phyloP scores from a whole-genome alignment of 768 basidiomycete genomes.

The Lyophyllum shimeji region DNA sequence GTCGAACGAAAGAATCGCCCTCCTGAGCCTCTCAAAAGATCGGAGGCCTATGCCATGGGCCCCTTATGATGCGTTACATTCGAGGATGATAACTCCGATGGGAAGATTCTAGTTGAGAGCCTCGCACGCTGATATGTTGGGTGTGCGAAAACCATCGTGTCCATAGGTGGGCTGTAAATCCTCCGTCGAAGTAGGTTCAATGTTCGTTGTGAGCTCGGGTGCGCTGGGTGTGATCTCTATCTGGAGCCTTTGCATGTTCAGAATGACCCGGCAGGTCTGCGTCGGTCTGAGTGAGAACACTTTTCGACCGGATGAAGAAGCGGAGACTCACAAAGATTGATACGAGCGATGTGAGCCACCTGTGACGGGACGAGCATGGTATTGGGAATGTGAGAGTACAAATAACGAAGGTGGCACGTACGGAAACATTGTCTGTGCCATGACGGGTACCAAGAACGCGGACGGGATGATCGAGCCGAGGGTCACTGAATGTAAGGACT shows the following conservation, averaged over 20 bases:
- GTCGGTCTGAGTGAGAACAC: background rate
- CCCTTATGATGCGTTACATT: no score
- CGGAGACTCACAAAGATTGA: conserved; percentile 3
- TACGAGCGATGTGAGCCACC: conserved; percentile 7
- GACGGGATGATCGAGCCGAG: background rate
- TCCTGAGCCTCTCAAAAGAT: no score
- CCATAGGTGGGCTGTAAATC: no score
- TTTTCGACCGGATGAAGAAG: background rate
- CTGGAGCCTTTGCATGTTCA: conserved; percentile 11
- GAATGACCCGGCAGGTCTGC: conserved; percentile 12
- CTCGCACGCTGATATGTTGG: no score
- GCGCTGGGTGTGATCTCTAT: background rate
- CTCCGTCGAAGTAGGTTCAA: background rate
- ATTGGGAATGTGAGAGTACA: background rate
- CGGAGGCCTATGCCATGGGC: no score
- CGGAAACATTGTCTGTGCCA: conserved; percentile 1
- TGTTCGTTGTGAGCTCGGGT: conserved; percentile 3
- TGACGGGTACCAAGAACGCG: background rate
- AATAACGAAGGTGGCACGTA: background rate
- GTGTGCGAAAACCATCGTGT: no score
- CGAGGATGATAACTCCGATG: background rate
- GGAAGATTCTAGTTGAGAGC: background rate
- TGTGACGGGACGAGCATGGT: background rate
- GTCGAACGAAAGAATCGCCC: no score
- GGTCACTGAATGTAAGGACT: no score